Evolutionary conservation across 768 basidiomycete genomes (phyloP).

Genomic region (Sarcodon aspratus): DNA sequence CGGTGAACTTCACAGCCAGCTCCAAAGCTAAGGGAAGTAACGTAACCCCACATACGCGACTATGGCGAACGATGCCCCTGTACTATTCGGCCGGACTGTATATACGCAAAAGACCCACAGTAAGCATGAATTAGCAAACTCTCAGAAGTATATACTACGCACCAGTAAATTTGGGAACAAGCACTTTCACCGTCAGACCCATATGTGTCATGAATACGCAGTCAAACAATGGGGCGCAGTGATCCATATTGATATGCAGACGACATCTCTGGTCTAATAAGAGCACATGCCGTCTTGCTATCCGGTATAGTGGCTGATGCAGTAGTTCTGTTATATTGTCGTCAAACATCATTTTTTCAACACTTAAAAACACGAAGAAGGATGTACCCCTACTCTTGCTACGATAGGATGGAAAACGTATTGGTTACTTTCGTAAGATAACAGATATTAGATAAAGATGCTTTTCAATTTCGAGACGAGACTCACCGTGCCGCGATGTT

Average conservation of each 20-base stretch:
- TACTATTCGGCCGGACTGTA: slow-evolving; percentile 50
- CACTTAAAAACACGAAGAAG: too few relatives aligned
- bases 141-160: slow-evolving; percentile 52
- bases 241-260: too few relatives aligned
- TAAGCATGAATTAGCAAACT: too few relatives aligned
- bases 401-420: slow-evolving; percentile 53
- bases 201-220: slow-evolving; percentile 71
- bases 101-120: neutral
- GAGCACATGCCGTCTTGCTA: slow-evolving; percentile 52
- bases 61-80: slow-evolving; percentile 48
- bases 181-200: slow-evolving; percentile 42
- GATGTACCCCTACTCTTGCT: slow-evolving; percentile 40
- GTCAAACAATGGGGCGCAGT: slow-evolving; percentile 59
- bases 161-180: slow-evolving; percentile 49
- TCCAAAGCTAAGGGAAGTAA: slow-evolving; percentile 73
- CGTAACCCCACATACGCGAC: slow-evolving; percentile 51
- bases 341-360: slow-evolving; percentile 14
- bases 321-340: slow-evolving; percentile 63
- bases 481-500: slow-evolving; percentile 49
- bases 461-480: neutral
- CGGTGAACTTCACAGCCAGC: slow-evolving; percentile 67
- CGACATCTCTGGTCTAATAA: too few relatives aligned
- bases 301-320: slow-evolving; percentile 54
- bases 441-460: neutral
- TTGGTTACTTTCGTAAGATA: slow-evolving; percentile 31